Conservation (phyloP, 176 grass and related monocot genomes). For the Zizania latifolia region DNA sequence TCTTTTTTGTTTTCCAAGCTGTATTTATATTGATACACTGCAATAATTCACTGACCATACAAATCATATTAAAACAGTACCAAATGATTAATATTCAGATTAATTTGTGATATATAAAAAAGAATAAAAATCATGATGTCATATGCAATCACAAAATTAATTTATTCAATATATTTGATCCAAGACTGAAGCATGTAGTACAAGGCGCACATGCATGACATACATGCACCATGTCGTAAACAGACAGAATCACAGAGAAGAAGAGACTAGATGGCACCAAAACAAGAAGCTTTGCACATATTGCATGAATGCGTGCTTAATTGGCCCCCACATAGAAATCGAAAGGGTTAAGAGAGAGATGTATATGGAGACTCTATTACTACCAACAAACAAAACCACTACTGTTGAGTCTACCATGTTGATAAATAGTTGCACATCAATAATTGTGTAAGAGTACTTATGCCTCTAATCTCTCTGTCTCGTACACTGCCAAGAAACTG, state of each 20-base stretch:
- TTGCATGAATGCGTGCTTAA: slow-evolving; percentile 7
- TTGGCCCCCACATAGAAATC: slow-evolving; percentile 29
- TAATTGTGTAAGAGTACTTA: no score
- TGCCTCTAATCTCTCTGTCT: no score
- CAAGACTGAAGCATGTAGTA: slow-evolving; percentile 8
- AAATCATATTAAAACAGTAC: background rate
- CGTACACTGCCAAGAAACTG: no score
- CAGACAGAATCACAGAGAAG: slow-evolving; percentile 35
- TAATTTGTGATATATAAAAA: background rate
- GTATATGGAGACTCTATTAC: background rate
- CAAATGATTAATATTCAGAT: background rate
- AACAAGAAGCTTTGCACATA: slow-evolving; percentile 25
- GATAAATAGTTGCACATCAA: background rate
- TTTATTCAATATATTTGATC: background rate
- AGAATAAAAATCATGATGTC: background rate
- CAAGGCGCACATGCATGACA: slow-evolving; percentile 1
- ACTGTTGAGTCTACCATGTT: slow-evolving; percentile 23
- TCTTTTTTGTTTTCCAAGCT: background rate
- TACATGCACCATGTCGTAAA: slow-evolving; percentile 25
- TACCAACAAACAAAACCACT: background rate
- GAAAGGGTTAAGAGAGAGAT: background rate
- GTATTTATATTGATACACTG: background rate
- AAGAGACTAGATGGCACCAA: slow-evolving; percentile 41
- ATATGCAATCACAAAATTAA: background rate
- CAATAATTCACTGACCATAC: background rate